Evolutionary conservation across 108 stramenopile species (phyloP).

Genomic region (Skeletonema marinoi): DNA sequence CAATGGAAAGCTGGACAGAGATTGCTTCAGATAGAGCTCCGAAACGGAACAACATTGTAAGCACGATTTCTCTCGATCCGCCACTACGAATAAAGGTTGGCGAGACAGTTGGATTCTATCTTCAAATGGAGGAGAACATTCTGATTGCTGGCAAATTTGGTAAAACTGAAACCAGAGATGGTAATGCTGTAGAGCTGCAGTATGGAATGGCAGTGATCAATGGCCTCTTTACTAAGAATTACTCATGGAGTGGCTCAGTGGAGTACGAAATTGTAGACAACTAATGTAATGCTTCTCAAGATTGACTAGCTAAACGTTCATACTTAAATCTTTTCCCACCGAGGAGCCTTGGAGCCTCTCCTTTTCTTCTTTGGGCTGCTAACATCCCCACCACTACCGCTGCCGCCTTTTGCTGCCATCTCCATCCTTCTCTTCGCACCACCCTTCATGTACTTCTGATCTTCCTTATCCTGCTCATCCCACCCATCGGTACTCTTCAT

Average conservation of each 20-base stretch:
- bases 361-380: background rate
- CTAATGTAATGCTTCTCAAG: background rate
- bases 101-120: background rate
- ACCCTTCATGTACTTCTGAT: constrained; percentile 28
- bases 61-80: background rate
- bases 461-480: constrained; percentile 29
- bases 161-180: background rate
- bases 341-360: background rate
- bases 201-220: background rate
- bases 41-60: background rate
- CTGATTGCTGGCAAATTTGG: background rate
- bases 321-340: constrained; percentile 2
- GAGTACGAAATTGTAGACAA: background rate
- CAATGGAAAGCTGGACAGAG: background rate
- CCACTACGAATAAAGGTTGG: background rate
- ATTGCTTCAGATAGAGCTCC: background rate
- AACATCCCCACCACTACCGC: background rate
- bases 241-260: background rate
- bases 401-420: background rate
- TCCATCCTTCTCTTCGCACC: constrained; percentile 31
- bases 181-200: background rate
- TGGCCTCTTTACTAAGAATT: background rate
- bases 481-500: constrained; percentile 35
- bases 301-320: too few species aligned
- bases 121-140: background rate